Percentiles rank a stretch among this genome's conserved stretches.
Conservation (phyloP, 139 green algal genomes). For the Trebouxia sp. region DNA sequence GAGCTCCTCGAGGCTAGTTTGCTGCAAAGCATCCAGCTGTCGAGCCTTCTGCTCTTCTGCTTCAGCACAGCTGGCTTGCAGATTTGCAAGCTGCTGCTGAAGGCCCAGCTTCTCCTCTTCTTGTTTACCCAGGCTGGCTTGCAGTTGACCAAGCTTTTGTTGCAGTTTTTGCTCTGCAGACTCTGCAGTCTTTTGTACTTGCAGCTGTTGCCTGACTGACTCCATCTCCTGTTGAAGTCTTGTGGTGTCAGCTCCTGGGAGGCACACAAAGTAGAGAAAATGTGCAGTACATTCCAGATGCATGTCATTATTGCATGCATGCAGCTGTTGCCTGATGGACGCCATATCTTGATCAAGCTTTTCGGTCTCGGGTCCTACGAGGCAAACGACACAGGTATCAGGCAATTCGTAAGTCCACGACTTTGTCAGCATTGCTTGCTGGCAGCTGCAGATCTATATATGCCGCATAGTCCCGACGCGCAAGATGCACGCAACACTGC, state of each 20-base stretch:
- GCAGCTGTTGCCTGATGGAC: too few species aligned
- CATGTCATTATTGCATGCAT: too few species aligned
- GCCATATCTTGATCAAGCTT: too few species aligned
- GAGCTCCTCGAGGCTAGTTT: not conserved
- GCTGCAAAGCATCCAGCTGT: not conserved
- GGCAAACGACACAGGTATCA: too few species aligned
- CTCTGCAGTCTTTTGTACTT: not conserved
- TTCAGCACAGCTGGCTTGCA: not conserved
- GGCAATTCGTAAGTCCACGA: too few species aligned
- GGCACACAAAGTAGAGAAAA: too few species aligned
- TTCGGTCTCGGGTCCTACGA: too few species aligned
- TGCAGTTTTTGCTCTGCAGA: not conserved
- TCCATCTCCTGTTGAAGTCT: not conserved
- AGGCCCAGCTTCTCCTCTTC: not conserved
- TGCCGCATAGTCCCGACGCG: too few species aligned
- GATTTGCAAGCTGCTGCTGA: not conserved
- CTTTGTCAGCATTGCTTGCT: too few species aligned
- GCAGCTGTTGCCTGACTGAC: not conserved
- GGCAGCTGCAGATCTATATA: too few species aligned
- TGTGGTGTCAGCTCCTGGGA: not conserved
- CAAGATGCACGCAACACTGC: not conserved
- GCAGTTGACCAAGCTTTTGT: not conserved
- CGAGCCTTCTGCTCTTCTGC: conserved; percentile 7
- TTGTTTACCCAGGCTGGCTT: not conserved
- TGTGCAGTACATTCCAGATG: too few species aligned